Percentiles rank a stretch among this genome's conserved stretches.
Conservation (phyloP, 768 basidiomycete species). For the Psilocybe tampanensis region DNA sequence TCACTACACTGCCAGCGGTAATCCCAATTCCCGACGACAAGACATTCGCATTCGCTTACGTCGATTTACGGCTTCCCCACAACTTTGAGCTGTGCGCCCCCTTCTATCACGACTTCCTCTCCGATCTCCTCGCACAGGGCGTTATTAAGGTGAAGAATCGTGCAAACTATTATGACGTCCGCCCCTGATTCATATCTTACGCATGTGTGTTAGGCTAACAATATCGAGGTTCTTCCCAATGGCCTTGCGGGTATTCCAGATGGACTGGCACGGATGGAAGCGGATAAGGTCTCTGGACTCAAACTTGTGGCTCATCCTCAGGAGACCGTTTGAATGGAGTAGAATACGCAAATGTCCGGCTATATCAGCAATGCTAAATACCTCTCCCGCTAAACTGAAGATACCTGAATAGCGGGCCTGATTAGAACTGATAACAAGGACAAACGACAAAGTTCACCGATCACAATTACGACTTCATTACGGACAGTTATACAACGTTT, state of each 20-base stretch:
- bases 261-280: conserved; percentile 41
- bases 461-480: no score
- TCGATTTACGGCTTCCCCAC: conserved; percentile 3
- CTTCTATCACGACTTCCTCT: conserved; percentile 17
- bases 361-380: no score
- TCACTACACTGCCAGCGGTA: neutral
- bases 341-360: no score
- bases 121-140: conserved; percentile 17
- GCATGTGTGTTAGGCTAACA: no score
- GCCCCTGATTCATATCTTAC: neutral
- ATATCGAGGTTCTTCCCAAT: conserved; percentile 36
- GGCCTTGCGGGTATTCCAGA: conserved; percentile 44
- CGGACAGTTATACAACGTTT: no score
- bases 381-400: no score
- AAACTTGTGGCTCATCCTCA: conserved; percentile 36
- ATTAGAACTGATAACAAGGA: no score
- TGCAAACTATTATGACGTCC: neutral
- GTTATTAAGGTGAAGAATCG: conserved; percentile 18
- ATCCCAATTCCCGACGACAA: conserved; percentile 10
- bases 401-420: no score
- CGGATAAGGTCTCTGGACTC: conserved; percentile 39
- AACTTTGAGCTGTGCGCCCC: conserved; percentile 14
- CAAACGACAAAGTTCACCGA: no score
- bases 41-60: conserved; percentile 7
- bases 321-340: neutral